These are phyloP conservation scores for Lentinula lateritia DNA, from an alignment of 768 basidiomycete species.

Conservation along the genomic window DNA sequence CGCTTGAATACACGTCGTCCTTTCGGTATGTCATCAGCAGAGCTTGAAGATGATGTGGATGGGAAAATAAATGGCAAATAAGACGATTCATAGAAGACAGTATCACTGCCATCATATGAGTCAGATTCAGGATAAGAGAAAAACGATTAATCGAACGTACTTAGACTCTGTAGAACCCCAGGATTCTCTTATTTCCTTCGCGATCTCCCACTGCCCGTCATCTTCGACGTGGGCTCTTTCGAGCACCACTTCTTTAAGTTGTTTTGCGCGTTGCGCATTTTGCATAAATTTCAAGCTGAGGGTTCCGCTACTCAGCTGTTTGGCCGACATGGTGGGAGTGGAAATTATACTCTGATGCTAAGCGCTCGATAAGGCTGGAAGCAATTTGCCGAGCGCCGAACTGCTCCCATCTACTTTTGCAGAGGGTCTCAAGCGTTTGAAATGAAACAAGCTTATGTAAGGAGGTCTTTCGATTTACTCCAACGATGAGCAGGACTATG, in stretches of 20 bases:
- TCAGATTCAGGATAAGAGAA: not conserved
- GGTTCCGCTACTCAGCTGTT: conserved; percentile 58
- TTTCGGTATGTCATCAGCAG: conserved; percentile 21
- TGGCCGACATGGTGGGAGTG: conserved; percentile 24
- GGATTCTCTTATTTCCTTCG: conserved; percentile 44
- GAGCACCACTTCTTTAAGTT: conserved; percentile 40
- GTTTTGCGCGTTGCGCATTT: conserved; percentile 55
- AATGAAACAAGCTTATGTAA: too few species aligned
- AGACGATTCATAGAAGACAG: conserved; percentile 51
- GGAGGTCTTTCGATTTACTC: too few species aligned
- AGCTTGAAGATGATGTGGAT: conserved; percentile 20
- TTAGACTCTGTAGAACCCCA: conserved; percentile 31
- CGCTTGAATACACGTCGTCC: conserved; percentile 52
- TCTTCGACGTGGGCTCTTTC: conserved; percentile 54
- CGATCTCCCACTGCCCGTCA: conserved; percentile 61
- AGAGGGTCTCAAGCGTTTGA: too few species aligned
- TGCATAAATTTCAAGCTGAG: conserved; percentile 71
- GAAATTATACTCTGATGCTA: too few species aligned
- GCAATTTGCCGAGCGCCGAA: too few species aligned
- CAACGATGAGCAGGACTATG: too few species aligned
- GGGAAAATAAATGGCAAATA: conserved; percentile 64
- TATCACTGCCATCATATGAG: conserved; percentile 10
- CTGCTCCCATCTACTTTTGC: too few species aligned
- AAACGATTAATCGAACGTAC: conserved; percentile 5
- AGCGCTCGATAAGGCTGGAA: too few species aligned